These are phyloP conservation scores for slime mould (Dictyostelium discoideum) DNA, from an alignment of 78 protist species.

Conservation along the genomic window DNA sequence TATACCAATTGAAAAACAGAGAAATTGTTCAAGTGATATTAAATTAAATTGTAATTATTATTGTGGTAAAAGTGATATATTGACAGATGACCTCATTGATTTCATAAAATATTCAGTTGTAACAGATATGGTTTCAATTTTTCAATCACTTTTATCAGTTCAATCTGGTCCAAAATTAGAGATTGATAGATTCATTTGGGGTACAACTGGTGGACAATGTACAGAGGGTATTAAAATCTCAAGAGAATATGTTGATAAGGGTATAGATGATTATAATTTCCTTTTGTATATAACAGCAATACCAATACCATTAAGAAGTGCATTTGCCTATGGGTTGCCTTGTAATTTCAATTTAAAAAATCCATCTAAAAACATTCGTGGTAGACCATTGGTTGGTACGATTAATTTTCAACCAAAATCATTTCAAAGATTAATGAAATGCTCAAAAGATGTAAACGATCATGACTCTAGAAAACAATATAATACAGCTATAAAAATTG, in stretches of 20 bases:
- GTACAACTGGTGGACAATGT: neutral
- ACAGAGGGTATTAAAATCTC: neutral
- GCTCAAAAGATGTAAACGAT: neutral
- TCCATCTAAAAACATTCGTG: neutral
- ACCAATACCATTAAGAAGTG: neutral
- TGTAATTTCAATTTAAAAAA: constrained; percentile 20
- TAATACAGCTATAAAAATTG: neutral
- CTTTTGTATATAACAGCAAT: neutral
- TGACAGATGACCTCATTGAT: neutral
- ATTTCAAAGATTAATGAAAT: neutral
- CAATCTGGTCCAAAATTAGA: neutral
- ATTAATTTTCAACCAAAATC: constrained; percentile 4
- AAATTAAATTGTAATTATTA: neutral
- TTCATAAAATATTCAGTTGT: neutral
- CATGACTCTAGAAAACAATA: neutral
- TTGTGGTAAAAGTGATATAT: neutral
- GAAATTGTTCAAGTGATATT: neutral
- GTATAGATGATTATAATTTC: neutral
- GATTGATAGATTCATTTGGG: neutral
- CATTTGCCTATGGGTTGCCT: constrained; percentile 53
- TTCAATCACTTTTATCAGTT: neutral
- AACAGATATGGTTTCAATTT: neutral
- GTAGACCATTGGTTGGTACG: constrained; percentile 26
- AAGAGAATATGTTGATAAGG: neutral
- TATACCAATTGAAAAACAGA: neutral